phyloP scores from a whole-genome alignment of 2,329 filamentous ascomycete species.

The Tolypocladium paradoxum region DNA sequence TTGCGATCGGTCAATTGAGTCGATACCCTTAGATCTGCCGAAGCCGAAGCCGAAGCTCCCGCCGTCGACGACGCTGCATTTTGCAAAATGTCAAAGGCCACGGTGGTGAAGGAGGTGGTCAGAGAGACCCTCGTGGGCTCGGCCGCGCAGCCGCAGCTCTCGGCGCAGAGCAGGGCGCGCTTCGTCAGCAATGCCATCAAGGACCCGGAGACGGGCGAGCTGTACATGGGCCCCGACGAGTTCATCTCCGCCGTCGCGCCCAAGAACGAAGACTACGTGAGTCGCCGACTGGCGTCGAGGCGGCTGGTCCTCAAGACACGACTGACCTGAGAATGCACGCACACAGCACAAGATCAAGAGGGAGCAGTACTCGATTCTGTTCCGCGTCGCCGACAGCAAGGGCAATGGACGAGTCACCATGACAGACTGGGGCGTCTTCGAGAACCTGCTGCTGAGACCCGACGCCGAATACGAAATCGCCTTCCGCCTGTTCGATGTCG shows the following conservation, averaged over 20 bases:
- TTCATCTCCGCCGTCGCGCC: conserved; percentile 90
- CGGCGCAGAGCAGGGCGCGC: conserved; percentile 61
- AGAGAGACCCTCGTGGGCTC: conserved; percentile 69
- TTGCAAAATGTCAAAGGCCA: conserved; percentile 26
- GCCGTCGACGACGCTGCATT: not conserved
- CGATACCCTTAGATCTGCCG: not conserved
- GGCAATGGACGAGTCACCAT: conserved; percentile 63
- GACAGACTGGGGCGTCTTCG: conserved; percentile 84
- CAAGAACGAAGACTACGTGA: conserved; percentile 79
- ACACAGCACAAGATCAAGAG: conserved; percentile 91
- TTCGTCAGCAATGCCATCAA: conserved; percentile 69
- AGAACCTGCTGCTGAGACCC: conserved; percentile 85
- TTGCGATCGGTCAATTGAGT: not conserved
- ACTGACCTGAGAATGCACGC: not conserved
- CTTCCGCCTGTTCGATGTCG: conserved; percentile 88
- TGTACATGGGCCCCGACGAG: conserved; percentile 71
- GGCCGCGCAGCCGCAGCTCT: conserved; percentile 47
- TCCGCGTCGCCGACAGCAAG: conserved; percentile 77
- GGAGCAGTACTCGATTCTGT: conserved; percentile 90
- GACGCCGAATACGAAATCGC: conserved; percentile 99
- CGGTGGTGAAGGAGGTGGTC: conserved; percentile 55
- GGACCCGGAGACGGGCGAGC: conserved; percentile 65
- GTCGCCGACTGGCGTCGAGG: conserved; percentile 20
- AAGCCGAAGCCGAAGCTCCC: not conserved
- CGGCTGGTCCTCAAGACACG: not conserved